These are phyloP conservation scores for Auricularia sp. DNA, from an alignment of 768 basidiomycete genomes.

Conservation along the genomic window DNA sequence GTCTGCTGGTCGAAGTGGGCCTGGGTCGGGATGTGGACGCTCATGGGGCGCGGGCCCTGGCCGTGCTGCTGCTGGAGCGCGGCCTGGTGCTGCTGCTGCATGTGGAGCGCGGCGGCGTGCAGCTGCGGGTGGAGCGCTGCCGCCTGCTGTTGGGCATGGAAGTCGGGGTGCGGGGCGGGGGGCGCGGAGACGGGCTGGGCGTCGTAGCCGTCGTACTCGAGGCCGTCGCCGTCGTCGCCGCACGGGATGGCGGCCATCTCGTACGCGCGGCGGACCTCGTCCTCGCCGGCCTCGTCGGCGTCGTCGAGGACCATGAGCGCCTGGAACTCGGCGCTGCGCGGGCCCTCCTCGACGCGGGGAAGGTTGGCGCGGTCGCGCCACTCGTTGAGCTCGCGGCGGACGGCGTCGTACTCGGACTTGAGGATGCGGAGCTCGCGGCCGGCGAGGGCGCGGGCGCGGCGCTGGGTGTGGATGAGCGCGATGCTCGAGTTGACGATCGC, in stretches of 20 bases:
- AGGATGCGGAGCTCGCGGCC: conserved; percentile 71
- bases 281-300: conserved; percentile 12
- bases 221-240: conserved; percentile 4
- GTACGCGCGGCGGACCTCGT: conserved; percentile 13
- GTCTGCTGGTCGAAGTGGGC: neutral
- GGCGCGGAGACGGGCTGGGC: neutral
- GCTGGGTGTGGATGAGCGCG: conserved; percentile 73
- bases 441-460: conserved; percentile 71
- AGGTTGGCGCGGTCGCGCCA: conserved; percentile 76
- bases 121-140: neutral
- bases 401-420: conserved; percentile 73
- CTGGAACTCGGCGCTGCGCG: conserved; percentile 59
- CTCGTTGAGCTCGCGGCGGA: conserved; percentile 86
- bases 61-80: neutral
- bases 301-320: conserved; percentile 14
- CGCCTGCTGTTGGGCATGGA: neutral
- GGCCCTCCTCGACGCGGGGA: conserved; percentile 61
- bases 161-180: neutral
- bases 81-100: conserved; percentile 2
- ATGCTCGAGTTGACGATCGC: conserved; percentile 96
- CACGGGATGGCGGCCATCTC: conserved; percentile 6
- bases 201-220: conserved; percentile 4
- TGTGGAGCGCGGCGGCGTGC: neutral
- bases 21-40: neutral
- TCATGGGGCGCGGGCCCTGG: neutral